A percentile compares a stretch with the other conserved stretches of the same genome.
These are phyloP conservation scores for Trichoderma oligosporum DNA, from an alignment of 2,329 filamentous ascomycete genomes.

Conservation along the genomic window DNA sequence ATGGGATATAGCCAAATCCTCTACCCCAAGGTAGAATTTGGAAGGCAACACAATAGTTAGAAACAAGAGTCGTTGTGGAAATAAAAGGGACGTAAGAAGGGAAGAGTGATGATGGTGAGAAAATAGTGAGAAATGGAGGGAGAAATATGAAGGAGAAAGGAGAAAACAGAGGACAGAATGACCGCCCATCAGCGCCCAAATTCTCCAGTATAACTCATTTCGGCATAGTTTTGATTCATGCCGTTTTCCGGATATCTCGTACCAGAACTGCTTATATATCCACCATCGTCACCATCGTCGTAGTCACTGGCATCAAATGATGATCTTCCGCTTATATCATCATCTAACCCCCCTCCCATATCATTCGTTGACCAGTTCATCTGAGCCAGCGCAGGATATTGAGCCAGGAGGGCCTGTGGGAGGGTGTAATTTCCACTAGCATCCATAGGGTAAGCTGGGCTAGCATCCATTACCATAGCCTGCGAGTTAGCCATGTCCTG, in stretches of 20 bases:
- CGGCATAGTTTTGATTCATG: slow-evolving; percentile 51
- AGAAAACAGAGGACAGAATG: background rate
- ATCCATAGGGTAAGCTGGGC: slow-evolving; percentile 56
- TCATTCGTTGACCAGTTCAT: slow-evolving; percentile 72
- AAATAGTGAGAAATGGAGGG: background rate
- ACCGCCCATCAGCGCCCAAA: slow-evolving; percentile 41
- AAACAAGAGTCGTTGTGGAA: background rate
- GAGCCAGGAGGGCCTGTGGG: slow-evolving; percentile 82
- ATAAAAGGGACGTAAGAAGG: background rate
- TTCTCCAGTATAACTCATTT: slow-evolving; percentile 51
- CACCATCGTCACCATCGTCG: slow-evolving; percentile 67
- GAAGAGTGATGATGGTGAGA: background rate
- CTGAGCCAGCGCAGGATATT: slow-evolving; percentile 88
- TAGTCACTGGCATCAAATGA: slow-evolving; percentile 81
- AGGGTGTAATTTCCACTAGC: slow-evolving; percentile 60
- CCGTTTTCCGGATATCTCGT: slow-evolving; percentile 57
- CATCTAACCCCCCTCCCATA: slow-evolving; percentile 68
- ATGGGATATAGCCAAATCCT: background rate
- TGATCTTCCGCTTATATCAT: slow-evolving; percentile 72
- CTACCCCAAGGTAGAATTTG: background rate
- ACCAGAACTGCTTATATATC: slow-evolving; percentile 62
- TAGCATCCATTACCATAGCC: slow-evolving; percentile 57
- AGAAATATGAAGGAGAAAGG: background rate
- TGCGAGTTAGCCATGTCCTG: slow-evolving; percentile 56
- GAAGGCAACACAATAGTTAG: background rate